Evolutionary conservation across 495 filamentous ascomycete genomes (phyloP).

Genomic region (Cercophora samala): DNA sequence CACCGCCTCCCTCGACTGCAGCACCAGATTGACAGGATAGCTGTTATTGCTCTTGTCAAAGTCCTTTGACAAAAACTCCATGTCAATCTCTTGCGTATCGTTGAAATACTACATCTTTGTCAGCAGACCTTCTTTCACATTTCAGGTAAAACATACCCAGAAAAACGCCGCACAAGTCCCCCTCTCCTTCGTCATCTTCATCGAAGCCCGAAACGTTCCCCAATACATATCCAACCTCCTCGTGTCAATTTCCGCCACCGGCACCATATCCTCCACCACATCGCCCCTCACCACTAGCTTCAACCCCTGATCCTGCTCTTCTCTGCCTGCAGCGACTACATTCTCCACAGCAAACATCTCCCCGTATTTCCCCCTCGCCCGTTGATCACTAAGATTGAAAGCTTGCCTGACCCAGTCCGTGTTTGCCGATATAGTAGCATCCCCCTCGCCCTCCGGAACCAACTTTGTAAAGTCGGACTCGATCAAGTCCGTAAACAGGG

Average conservation of each 20-base stretch:
- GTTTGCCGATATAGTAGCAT: slow-evolving; percentile 36
- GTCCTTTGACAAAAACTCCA: slow-evolving; percentile 66
- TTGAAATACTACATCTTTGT: slow-evolving; percentile 57
- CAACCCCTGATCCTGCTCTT: slow-evolving; percentile 46
- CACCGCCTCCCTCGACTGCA: slow-evolving; percentile 59
- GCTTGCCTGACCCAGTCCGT: slow-evolving; percentile 61
- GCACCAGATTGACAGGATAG: slow-evolving; percentile 65
- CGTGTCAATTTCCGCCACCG: slow-evolving; percentile 59
- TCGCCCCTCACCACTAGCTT: slow-evolving; percentile 55
- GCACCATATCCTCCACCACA: slow-evolving; percentile 50
- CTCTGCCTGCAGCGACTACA: slow-evolving; percentile 52
- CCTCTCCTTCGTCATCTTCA: slow-evolving; percentile 54
- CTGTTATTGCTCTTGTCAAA: slow-evolving; percentile 45
- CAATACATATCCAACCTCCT: slow-evolving; percentile 56
- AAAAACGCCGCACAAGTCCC: slow-evolving; percentile 78
- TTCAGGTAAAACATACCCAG: slow-evolving; percentile 51
- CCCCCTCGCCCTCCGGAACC: slow-evolving; percentile 31
- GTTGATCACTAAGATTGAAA: slow-evolving; percentile 55
- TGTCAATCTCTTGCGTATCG: slow-evolving; percentile 75
- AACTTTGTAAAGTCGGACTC: slow-evolving; percentile 61
- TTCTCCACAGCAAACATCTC: slow-evolving; percentile 56
- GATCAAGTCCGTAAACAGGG: slow-evolving; percentile 62
- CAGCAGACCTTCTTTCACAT: not conserved
- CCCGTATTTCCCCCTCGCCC: slow-evolving; percentile 61
- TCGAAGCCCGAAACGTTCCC: slow-evolving; percentile 63